Conservation (phyloP, 1,284 basidiomycete species). For the Moesziomyces sp. region DNA sequence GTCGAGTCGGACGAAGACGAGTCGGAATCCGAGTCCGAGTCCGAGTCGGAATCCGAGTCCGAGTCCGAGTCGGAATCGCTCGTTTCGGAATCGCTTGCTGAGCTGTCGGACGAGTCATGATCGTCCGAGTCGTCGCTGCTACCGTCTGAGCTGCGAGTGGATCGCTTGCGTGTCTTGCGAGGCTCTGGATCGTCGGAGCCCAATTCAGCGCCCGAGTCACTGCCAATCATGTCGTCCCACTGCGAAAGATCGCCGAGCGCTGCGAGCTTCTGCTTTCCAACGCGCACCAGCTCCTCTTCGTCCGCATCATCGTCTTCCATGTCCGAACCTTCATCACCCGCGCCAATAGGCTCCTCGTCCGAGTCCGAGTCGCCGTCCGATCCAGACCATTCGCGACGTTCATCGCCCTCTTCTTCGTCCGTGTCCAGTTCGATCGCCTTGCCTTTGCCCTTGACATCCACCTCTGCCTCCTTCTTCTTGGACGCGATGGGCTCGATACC, state of each 20-base stretch:
- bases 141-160: background rate
- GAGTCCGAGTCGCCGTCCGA: slow-evolving; percentile 47
- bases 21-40: slow-evolving; percentile 59
- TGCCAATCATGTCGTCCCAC: slow-evolving; percentile 48
- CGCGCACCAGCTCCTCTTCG: slow-evolving; percentile 34
- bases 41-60: slow-evolving; percentile 39
- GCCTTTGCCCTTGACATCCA: slow-evolving; percentile 25
- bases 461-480: slow-evolving; percentile 5
- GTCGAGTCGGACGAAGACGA: slow-evolving; percentile 8
- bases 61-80: slow-evolving; percentile 59
- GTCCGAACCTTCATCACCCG: slow-evolving; percentile 14
- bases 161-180: slow-evolving; percentile 1
- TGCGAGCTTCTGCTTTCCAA: slow-evolving; percentile 40
- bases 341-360: slow-evolving; percentile 14
- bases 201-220: slow-evolving; percentile 39
- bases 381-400: slow-evolving; percentile 41
- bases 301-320: slow-evolving; percentile 14
- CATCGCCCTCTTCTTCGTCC: slow-evolving; percentile 34
- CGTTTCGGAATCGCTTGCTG: slow-evolving; percentile 66
- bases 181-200: slow-evolving; percentile 8
- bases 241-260: slow-evolving; percentile 47
- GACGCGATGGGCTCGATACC: slow-evolving; percentile 15
- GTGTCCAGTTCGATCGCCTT: slow-evolving; percentile 32
- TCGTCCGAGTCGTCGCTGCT: slow-evolving; percentile 12
- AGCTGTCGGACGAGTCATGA: background rate